Base-by-base conservation (phyloP, 305 asterid genomes). In the Solanum hybrid region DNA sequence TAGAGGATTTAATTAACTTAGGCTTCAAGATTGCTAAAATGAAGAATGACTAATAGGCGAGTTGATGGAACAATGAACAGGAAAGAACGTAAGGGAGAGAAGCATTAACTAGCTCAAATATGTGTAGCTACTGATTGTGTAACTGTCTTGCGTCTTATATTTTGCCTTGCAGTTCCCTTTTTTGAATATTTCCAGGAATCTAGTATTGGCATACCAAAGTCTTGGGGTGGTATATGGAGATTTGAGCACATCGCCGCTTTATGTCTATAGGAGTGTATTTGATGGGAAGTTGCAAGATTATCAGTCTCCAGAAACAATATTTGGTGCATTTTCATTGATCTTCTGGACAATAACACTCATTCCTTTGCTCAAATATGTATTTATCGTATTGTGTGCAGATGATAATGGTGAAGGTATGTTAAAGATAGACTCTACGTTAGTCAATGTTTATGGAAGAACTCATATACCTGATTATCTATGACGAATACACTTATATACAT, bases 161-260 rank as follows among this genome's bases (percentile, higher is more conserved):
- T 31, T 60, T 4, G 12, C 76, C 45, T 90, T 94, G 95, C 97
- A 95, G 98, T 88, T 91, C 69, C 87, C 93, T 89, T 92, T 90
- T 93, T 93, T 85, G 86, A 90, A 89, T 90, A 88, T 94, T 82
- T 94, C 98, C 26, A 86, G 92, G 90, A 90, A 94, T 86, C 91
- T 97, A 88, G 34, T 96, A 71, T 94, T 97, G 86, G 98, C 96
- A 27, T 97, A 97, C 92, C 98, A 96, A 92, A 95, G 99, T 97
- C 92, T 96, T 72, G 99, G 98, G 36, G 98, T 97, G 88, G 99
- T 97, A 80, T 97, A 94, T 90, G 99, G 99, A 92, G 99, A 96
- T 92, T 93, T 97, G 91, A 96, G 99, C 95, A 97, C 99, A 37
- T 97, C 99, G 17, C 99, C 99, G 7, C 97, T 97, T 40, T 97